Evolutionary conservation across 495 filamentous ascomycete species (phyloP), one percentile per base, ranked within the genome.

Genomic region (Talaromyces trachyspermus): DNA sequence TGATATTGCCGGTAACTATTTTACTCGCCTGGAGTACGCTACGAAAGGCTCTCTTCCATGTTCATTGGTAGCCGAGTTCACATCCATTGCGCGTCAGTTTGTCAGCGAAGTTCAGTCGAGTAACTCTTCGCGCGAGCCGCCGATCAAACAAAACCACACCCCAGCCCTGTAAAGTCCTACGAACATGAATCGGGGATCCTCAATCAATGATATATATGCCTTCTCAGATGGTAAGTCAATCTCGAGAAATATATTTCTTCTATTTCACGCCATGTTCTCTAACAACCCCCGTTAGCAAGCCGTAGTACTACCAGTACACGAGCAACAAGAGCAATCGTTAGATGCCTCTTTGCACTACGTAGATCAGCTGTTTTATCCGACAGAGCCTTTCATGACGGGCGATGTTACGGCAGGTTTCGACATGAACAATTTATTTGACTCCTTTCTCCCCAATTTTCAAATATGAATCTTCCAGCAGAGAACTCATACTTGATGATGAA

Each of bases 1-100:
- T 2, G 63, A 62, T 24, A 55, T 65, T 18, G 54, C 36, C 5
- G 63, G 53, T 2, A 62, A 61, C 0, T 58, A 64, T 42, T 68
- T 68, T 23, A 59, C 55, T 32, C 46, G 59, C n/a, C 45, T 61
- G 8, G 62, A 65, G 24, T 55, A 59, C 39, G 59, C 56, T 19
- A 56, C 54, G 3, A 53, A 51, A n/a, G 58, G 60, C 5, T 54
- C 56, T n/a, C 38, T 66, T 3, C 63, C 57, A 1, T 49, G 52
- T 17, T 63, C 63, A 4, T 26, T 61, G 1, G 45, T 61, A 6
- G 51, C 56, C 4, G 61, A 66, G 20, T 65, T 64, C 50, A 54
- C 57, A 0, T 51, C 61, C 43, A 61, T 66, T 40, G 61, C 61
- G 10, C 46, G 60, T 4, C 53, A 65, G 37, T 63, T 46, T 6